phyloP scores from a whole-genome alignment of 176 grass and related monocot species.

The Lolium rigidum region DNA sequence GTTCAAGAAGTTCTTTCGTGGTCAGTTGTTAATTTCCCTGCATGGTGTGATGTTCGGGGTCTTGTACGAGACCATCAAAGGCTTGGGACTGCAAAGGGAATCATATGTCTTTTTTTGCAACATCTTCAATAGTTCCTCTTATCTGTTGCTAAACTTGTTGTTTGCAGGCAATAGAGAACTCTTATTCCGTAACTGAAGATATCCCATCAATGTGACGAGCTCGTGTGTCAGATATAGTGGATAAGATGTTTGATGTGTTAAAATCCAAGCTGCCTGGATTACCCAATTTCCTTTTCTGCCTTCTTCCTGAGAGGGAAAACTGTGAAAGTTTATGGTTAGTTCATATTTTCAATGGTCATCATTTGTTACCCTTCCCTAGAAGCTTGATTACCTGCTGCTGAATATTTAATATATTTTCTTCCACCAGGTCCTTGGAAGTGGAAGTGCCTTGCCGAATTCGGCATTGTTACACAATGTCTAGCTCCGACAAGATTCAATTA shows the following conservation, averaged over 20 bases:
- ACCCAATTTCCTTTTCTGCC: constrained; percentile 79
- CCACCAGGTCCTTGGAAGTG: too few relatives aligned
- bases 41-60: constrained; percentile 60
- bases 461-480: too few relatives aligned
- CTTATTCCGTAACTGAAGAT: constrained; percentile 71
- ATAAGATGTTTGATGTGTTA: constrained; percentile 73
- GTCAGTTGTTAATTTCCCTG: constrained; percentile 90
- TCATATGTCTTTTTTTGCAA: constrained; percentile 61
- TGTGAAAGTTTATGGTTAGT: constrained; percentile 61
- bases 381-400: too few relatives aligned
- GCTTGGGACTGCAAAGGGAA: constrained; percentile 63
- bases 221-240: constrained; percentile 56
- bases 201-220: constrained; percentile 55
- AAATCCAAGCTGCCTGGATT: constrained; percentile 69
- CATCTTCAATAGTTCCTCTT: not conserved
- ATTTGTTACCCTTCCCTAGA: too few relatives aligned
- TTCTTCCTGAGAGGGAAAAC: constrained; percentile 87
- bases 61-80: constrained; percentile 73
- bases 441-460: too few relatives aligned
- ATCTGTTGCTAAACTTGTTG: constrained; percentile 18
- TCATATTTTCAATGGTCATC: too few relatives aligned
- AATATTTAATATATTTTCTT: too few relatives aligned
- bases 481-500: too few relatives aligned
- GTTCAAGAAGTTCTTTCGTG: constrained; percentile 72
- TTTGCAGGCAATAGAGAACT: constrained; percentile 59